Evolutionary conservation across 2,329 filamentous ascomycete genomes (phyloP).

Genomic region (Phoma sp.): DNA sequence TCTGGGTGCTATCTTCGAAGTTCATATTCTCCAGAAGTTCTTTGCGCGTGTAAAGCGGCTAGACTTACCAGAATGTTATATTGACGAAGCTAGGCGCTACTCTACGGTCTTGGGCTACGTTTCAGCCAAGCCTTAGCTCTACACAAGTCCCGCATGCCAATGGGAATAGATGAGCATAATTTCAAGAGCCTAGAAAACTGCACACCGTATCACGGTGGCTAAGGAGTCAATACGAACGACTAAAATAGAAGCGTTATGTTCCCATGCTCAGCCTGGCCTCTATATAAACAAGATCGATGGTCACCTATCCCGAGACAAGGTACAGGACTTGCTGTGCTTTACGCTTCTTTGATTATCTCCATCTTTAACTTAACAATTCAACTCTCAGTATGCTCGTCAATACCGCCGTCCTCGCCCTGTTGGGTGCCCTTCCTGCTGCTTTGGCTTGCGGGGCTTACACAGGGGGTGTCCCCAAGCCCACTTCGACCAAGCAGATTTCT

Average conservation of each 20-base stretch:
- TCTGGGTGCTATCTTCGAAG: no score
- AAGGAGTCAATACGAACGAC: no score
- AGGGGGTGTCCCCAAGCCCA: not conserved
- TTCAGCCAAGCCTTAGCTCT: constrained; percentile 7
- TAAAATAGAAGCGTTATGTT: no score
- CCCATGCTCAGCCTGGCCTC: no score
- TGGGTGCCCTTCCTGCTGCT: constrained; percentile 3
- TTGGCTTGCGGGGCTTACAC: not conserved
- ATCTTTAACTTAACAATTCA: not conserved
- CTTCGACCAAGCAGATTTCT: constrained; percentile 1
- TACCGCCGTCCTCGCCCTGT: constrained; percentile 2
- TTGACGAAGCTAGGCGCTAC: no score
- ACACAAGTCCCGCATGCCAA: not conserved
- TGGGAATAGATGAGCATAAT: constrained; percentile 1
- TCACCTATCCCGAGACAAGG: no score
- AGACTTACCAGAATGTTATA: no score
- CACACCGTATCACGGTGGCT: not conserved
- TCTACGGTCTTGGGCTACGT: not conserved
- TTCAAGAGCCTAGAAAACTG: not conserved
- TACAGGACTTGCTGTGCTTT: not conserved
- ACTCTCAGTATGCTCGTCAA: not conserved
- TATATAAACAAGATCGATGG: no score
- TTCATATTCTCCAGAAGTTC: no score
- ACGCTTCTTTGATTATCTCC: no score
- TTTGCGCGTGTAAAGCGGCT: no score